Evolutionary conservation across 495 filamentous ascomycete species (phyloP), one percentile per base, ranked within the genome.

Genomic region (Talaromyces borbonicus): DNA sequence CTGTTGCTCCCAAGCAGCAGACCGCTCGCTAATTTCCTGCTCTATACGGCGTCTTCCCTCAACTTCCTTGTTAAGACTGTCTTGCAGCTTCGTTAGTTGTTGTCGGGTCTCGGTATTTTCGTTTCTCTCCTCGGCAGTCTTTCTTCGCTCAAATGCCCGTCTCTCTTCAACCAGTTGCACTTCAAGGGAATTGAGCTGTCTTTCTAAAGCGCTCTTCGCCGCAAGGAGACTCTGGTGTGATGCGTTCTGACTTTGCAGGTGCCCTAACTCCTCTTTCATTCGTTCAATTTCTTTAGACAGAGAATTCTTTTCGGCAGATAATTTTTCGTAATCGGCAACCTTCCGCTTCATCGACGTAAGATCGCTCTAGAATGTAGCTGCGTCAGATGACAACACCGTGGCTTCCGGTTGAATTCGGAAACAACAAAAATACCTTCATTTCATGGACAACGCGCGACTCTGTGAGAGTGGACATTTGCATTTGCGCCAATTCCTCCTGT

Each of bases 161-260:
- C 81, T 90, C 57, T 90, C 83, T 38, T 81, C 80, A 46, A 86
- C 85, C 7, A 95, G 70, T 55, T 92, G 83, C 32, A 87, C 75
- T 55, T 94, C 83, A 3, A 90, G 55, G 4, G 80, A 77, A 54
- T 69, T 82, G 29, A 94, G 57, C 59, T 87, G 81, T 22, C 84
- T 75, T 53, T 89, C 79, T 11, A 95, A 60, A 12, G 80, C 73
- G 14, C 87, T 61, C 52, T 92, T 94, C 53, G 90, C 85, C 2
- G 81, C 66, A 20, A 89, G 67, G 5, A 83, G 59, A 5, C 71
- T 68, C 52, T 87, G 80, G 31, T 85, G 71, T 19, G 78, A 75
- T 12, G 72, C 64, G 18, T 77, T 72, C 58, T 94, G 85, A 1
- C 80, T 74, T 49, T 77, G 74, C 9, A 94, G 68, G 54, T 87